phyloP scores from a whole-genome alignment of 352 stramenopile species.

The Phytophthora tentaculata region DNA sequence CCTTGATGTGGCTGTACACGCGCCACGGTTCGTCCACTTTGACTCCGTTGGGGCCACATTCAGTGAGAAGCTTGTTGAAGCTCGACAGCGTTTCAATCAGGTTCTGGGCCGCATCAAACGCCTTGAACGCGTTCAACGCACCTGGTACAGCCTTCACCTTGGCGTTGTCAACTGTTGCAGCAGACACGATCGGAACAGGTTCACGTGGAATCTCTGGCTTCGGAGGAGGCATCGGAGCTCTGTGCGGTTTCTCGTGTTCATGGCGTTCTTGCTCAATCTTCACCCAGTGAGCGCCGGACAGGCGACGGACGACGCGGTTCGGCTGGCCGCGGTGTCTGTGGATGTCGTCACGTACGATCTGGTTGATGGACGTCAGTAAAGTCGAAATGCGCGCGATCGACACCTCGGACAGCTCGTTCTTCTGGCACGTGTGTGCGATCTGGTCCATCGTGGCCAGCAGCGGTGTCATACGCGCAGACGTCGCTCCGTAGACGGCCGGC shows the following conservation, averaged over 20 bases:
- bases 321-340: slow-evolving; percentile 49
- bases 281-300: slow-evolving; percentile 42
- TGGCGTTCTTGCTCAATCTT: slow-evolving; percentile 33
- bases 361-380: slow-evolving; percentile 67
- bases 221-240: slow-evolving; percentile 15
- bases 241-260: slow-evolving; percentile 25
- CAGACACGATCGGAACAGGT: slow-evolving; percentile 19
- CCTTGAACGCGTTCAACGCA: slow-evolving; percentile 65
- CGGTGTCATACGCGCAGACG: slow-evolving; percentile 45
- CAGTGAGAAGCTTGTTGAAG: slow-evolving; percentile 61
- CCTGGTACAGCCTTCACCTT: slow-evolving; percentile 45
- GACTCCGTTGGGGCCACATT: slow-evolving; percentile 61
- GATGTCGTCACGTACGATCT: slow-evolving; percentile 73
- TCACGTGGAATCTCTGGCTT: slow-evolving; percentile 32
- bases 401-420: slow-evolving; percentile 67
- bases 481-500: slow-evolving; percentile 24
- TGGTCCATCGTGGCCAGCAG: slow-evolving; percentile 55
- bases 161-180: slow-evolving; percentile 42
- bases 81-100: slow-evolving; percentile 57
- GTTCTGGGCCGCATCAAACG: slow-evolving; percentile 72
- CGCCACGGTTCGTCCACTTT: slow-evolving; percentile 57
- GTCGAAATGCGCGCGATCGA: slow-evolving; percentile 70
- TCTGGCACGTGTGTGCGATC: slow-evolving; percentile 58
- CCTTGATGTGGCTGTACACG: slow-evolving; percentile 77
- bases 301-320: slow-evolving; percentile 49